Base-by-base conservation (phyloP, 352 stramenopile genomes). In the Pythium grandisporangium region DNA sequence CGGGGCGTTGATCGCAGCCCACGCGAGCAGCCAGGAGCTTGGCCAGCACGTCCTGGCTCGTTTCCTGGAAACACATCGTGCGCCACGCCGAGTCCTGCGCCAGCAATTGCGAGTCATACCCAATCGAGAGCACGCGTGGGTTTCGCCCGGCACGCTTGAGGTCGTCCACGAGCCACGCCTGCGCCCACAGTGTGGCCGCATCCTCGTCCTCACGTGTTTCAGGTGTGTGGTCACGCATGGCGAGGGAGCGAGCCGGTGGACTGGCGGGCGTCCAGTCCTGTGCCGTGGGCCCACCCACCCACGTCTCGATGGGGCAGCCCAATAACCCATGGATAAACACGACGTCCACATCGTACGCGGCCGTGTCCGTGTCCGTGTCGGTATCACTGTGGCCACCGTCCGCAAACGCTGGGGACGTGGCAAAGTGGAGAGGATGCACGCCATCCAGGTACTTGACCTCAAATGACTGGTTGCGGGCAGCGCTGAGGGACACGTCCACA, bases 261-360 rank as follows among this genome's bases (percentile, higher is more conserved):
- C n/a, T n/a, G n/a, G n/a, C n/a, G n/a, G n/a, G n/a, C n/a, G n/a
- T n/a, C n/a, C n/a, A n/a, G n/a, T n/a, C n/a, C n/a, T n/a, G n/a
- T n/a, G n/a, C n/a, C n/a, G n/a, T n/a, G n/a, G n/a, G n/a, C 6
- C 70, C 70, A 30, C 71, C 78, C 30, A 83, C 70, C 79, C 79
- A 93, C 22, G 79, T 93, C 39, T 81, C 68, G 42, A 81, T 87
- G 25, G 78, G 71, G 48, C 69, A 86, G 3, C 79, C 79, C 2
- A 88, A 44, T n/a, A 93, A 48, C 0, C 79, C 79, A 37, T 92
- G 79, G 25, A 93, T 69, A 39, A 93, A 85, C 12, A 93, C 76
- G 4, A 93, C 67, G 22, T 93, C 79, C 1, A 88, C 61, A 24
- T 86, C 70, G 30, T 84, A 89, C 12, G 70, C 46, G 34, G 48